Evolutionary conservation across 2,329 filamentous ascomycete species (phyloP).

Genomic region (Talaromyces sp.): DNA sequence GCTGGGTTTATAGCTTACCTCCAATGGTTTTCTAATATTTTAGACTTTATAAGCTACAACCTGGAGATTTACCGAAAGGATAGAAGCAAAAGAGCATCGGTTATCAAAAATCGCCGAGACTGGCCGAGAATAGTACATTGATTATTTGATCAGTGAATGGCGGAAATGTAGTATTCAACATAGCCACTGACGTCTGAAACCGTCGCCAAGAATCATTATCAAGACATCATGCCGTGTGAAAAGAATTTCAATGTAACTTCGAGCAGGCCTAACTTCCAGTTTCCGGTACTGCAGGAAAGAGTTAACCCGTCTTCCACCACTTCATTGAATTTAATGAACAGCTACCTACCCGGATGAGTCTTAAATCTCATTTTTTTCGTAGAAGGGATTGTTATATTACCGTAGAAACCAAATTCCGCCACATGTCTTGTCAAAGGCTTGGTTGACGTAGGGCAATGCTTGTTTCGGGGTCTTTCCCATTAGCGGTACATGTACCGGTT

Average conservation of each 20-base stretch:
- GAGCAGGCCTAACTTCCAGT: neutral
- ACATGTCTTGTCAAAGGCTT: neutral
- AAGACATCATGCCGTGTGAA: neutral
- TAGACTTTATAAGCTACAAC: neutral
- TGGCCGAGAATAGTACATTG: neutral
- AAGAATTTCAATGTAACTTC: neutral
- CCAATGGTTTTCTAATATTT: neutral
- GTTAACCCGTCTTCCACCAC: neutral
- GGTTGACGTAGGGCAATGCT: neutral
- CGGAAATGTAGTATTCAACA: neutral
- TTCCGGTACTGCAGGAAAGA: neutral
- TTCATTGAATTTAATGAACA: neutral
- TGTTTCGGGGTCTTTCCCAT: neutral
- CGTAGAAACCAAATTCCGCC: neutral
- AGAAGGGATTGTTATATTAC: neutral
- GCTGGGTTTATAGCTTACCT: neutral
- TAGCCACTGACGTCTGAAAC: neutral
- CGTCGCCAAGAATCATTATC: neutral
- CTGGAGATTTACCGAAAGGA: neutral
- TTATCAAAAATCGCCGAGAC: neutral
- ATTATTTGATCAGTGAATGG: neutral
- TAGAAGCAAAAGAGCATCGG: neutral
- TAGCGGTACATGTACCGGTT: neutral
- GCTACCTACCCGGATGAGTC: neutral
- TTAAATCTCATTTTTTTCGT: neutral